A percentile compares a stretch with the other conserved stretches of the same genome.
Conservation (phyloP, 345 rosid species). For the Durio zibethinus region DNA sequence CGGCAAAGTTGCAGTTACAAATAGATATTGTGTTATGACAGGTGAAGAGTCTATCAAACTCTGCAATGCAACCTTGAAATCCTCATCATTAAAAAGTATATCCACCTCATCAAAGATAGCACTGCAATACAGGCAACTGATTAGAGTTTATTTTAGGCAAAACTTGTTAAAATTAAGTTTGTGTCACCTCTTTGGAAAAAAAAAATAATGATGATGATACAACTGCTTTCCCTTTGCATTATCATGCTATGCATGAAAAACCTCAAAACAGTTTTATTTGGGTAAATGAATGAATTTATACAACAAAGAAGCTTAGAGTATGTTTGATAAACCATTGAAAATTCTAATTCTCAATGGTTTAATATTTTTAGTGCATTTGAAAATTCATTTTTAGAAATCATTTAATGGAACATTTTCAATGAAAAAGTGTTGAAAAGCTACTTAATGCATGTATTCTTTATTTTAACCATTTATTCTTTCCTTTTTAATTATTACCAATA, state of each 20-base stretch:
- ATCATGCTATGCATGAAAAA: neutral
- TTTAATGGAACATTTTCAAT: neutral
- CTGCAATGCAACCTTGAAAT: slow-evolving; percentile 73
- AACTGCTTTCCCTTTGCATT: neutral
- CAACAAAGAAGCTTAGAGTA: neutral
- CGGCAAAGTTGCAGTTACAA: slow-evolving; percentile 92
- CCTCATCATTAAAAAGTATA: slow-evolving; percentile 73
- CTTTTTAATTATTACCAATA: neutral
- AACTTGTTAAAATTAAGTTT: neutral
- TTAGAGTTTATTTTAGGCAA: neutral
- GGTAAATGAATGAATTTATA: neutral
- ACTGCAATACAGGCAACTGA: slow-evolving; percentile 42
- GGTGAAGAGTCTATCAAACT: slow-evolving; percentile 66
- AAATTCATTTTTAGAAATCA: neutral
- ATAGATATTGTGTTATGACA: slow-evolving; percentile 72
- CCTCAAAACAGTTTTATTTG: neutral
- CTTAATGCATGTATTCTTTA: neutral
- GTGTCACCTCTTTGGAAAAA: neutral
- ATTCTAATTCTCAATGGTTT: neutral
- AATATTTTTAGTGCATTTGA: too few species aligned
- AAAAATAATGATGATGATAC: neutral
- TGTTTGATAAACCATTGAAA: neutral
- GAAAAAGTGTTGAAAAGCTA: neutral
- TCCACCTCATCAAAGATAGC: slow-evolving; percentile 88
- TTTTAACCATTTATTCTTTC: neutral